Percentiles rank a stretch among this genome's conserved stretches.
Evolutionary conservation across 495 filamentous ascomycete genomes (phyloP).

Genomic region (Lentithecium fluviatile): DNA sequence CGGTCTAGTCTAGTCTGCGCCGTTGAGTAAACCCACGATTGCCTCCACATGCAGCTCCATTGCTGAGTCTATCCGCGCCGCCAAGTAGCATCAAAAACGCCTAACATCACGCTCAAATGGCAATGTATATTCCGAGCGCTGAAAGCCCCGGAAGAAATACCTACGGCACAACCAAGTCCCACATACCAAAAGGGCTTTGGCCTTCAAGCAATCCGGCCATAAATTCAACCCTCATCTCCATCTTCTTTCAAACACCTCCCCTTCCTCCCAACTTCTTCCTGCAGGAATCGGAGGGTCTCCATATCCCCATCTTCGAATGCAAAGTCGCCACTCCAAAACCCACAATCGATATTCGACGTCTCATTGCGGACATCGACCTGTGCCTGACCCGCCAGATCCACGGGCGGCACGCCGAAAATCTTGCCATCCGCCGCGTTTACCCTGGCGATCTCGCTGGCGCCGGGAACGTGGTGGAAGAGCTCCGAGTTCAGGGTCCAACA

Average conservation of each 20-base stretch:
- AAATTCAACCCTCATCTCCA: too few relatives aligned
- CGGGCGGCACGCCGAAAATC: slow-evolving; percentile 28
- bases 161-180: too few relatives aligned
- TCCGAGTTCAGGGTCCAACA: slow-evolving; percentile 42
- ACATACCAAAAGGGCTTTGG: too few relatives aligned
- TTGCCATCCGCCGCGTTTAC: slow-evolving; percentile 4
- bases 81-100: too few relatives aligned
- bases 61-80: too few relatives aligned
- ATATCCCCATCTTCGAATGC: slow-evolving; percentile 22
- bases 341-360: slow-evolving; percentile 40
- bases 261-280: slow-evolving; percentile 36
- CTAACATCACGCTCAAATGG: too few relatives aligned
- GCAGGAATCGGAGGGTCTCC: slow-evolving; percentile 28
- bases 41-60: too few relatives aligned
- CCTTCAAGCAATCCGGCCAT: too few relatives aligned
- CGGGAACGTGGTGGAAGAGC: slow-evolving; percentile 42
- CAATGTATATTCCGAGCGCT: too few relatives aligned
- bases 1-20: too few relatives aligned
- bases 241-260: slow-evolving; percentile 37
- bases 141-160: too few relatives aligned
- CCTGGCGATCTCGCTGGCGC: slow-evolving; percentile 29
- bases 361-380: slow-evolving; percentile 25
- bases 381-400: slow-evolving; percentile 33
- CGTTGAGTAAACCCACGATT: too few relatives aligned
- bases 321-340: slow-evolving; percentile 36